Percentiles rank a stretch among this genome's conserved stretches.
phyloP scores from a whole-genome alignment of 768 basidiomycete genomes.

The Lentinula edodes region DNA sequence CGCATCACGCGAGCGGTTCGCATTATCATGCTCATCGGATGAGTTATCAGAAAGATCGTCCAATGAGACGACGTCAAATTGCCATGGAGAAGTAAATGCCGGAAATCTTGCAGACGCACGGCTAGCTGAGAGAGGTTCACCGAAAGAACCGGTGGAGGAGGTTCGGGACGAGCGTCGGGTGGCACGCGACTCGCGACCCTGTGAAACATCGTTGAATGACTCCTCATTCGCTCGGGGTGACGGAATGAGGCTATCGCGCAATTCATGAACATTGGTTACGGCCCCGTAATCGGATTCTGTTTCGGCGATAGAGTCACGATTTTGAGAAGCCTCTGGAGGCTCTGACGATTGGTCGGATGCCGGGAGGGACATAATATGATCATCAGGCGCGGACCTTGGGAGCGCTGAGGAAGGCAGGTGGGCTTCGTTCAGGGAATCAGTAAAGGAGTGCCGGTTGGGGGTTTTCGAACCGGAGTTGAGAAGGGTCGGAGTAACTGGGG shows the following conservation, averaged over 20 bases:
- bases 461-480: not conserved
- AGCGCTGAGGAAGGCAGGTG: not conserved
- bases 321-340: constrained; percentile 4
- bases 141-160: constrained; percentile 49
- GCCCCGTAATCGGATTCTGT: not conserved
- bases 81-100: constrained; percentile 42
- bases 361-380: not conserved
- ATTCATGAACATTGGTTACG: not conserved
- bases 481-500: not conserved
- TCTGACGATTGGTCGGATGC: not conserved
- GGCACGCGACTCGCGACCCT: constrained; percentile 8
- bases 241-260: not conserved
- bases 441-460: not conserved
- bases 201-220: not conserved
- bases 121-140: constrained; percentile 28
- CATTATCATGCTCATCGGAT: constrained; percentile 38
- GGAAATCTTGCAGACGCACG: constrained; percentile 31
- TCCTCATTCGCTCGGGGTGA: not conserved
- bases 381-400: not conserved
- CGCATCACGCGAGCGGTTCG: constrained; percentile 16
- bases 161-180: constrained; percentile 30
- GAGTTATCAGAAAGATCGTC: constrained; percentile 80
- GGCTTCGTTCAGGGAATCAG: not conserved
- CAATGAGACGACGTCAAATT: constrained; percentile 69
- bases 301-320: not conserved